These are phyloP conservation scores for Lanmaoa rubissima DNA, from an alignment of 768 basidiomycete species.

Conservation along the genomic window DNA sequence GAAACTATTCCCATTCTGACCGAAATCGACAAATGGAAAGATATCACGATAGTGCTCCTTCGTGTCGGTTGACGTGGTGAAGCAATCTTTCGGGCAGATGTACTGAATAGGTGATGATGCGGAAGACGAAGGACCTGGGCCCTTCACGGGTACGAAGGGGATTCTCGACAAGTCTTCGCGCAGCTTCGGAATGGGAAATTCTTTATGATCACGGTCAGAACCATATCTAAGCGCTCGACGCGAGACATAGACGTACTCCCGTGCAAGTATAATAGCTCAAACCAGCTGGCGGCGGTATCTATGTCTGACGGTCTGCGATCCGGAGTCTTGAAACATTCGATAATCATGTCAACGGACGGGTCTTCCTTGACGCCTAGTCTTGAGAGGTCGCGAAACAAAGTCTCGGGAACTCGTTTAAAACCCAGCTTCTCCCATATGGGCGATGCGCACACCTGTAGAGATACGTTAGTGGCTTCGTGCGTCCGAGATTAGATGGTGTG, in stretches of 20 bases:
- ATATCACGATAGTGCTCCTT: slow-evolving; percentile 7
- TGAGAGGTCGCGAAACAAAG: slow-evolving; percentile 2
- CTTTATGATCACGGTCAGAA: slow-evolving; percentile 3
- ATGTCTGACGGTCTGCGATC: neutral
- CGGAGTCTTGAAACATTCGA: neutral
- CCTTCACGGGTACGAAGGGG: slow-evolving; percentile 11
- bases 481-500: neutral
- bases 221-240: neutral
- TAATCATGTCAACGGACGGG: neutral
- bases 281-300: slow-evolving; percentile 4
- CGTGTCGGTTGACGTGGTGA: neutral
- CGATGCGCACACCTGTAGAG: slow-evolving; percentile 7
- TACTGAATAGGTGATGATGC: neutral
- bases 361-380: slow-evolving; percentile 13
- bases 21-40: slow-evolving; percentile 17
- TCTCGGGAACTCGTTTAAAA: slow-evolving; percentile 1
- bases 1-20: slow-evolving; percentile 9
- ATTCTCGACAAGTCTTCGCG: slow-evolving; percentile 8
- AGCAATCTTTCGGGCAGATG: slow-evolving; percentile 11
- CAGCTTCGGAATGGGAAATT: slow-evolving; percentile 1
- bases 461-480: neutral
- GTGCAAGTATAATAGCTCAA: slow-evolving; percentile 2
- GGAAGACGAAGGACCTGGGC: neutral
- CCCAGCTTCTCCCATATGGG: slow-evolving; percentile 10
- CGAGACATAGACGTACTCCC: slow-evolving; percentile 5